Conservation (phyloP, 257 asterid genomes). For the Nicotiana otophora region DNA sequence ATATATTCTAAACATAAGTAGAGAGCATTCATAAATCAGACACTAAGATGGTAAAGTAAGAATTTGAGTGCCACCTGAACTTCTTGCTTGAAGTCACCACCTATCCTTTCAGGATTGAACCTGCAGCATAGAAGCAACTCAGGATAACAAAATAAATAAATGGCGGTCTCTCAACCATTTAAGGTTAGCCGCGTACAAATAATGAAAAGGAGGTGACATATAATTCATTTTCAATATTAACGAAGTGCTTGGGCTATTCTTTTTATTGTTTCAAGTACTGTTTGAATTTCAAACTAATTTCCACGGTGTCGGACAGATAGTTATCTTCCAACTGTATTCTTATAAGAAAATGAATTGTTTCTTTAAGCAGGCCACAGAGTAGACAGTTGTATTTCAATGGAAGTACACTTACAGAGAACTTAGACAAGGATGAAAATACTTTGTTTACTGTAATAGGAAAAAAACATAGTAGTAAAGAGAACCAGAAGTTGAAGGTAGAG, state of each 20-base stretch:
- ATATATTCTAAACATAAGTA: not conserved
- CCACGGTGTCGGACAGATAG: not conserved
- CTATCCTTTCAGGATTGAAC: slow-evolving; percentile 93
- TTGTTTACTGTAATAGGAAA: not conserved
- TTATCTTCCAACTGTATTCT: not conserved
- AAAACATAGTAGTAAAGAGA: not conserved
- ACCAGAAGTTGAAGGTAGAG: not conserved
- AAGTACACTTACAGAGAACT: not conserved
- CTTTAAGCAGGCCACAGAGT: not conserved
- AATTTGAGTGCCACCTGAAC: slow-evolving; percentile 48
- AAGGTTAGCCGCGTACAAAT: not conserved
- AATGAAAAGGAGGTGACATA: not conserved
- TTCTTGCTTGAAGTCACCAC: slow-evolving; percentile 90
- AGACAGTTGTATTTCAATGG: not conserved
- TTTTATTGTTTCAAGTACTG: not conserved
- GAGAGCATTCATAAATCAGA: not conserved
- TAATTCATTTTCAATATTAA: not conserved
- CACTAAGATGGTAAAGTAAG: slow-evolving; percentile 2
- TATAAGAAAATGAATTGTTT: not conserved
- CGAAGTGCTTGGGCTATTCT: not conserved
- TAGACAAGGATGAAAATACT: not conserved
- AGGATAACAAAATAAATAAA: slow-evolving; percentile 11
- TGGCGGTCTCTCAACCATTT: not conserved
- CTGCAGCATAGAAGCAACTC: slow-evolving; percentile 41
- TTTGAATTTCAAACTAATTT: not conserved